These are phyloP conservation scores for Ceratobasidium sp. DNA, from an alignment of 1,284 basidiomycete species.

Conservation along the genomic window DNA sequence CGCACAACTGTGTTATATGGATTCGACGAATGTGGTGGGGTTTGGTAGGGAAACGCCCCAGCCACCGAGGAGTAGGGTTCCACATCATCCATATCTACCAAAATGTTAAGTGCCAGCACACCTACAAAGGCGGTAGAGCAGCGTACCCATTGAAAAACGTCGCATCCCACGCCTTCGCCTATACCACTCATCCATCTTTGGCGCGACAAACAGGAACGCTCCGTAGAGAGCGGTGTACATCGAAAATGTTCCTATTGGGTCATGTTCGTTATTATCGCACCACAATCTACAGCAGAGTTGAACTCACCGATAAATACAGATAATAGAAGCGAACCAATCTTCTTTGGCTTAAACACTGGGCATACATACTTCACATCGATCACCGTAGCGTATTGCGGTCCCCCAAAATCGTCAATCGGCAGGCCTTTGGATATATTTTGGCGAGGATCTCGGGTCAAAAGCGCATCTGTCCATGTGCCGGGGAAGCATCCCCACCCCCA, in stretches of 20 bases:
- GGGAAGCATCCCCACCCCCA: conserved; percentile 43
- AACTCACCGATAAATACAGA: conserved; percentile 43
- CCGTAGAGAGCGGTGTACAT: conserved; percentile 39
- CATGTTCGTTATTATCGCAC: not conserved
- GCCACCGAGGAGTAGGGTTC: conserved; percentile 6
- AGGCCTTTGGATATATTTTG: conserved; percentile 37
- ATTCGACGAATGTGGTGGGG: conserved; percentile 9
- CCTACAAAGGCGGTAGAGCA: not conserved
- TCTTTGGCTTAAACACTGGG: conserved; percentile 29
- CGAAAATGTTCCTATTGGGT: conserved; percentile 36
- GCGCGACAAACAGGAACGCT: conserved; percentile 27
- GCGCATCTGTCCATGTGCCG: conserved; percentile 41
- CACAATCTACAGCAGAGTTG: no score
- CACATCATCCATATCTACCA: conserved; percentile 3
- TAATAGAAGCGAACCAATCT: conserved; percentile 21
- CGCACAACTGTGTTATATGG: conserved; percentile 36
- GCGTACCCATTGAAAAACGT: conserved; percentile 7
- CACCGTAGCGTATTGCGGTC: conserved; percentile 12
- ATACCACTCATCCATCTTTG: conserved; percentile 33
- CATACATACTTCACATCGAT: conserved; percentile 45
- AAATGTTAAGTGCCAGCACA: not conserved
- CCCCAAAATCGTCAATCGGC: not conserved
- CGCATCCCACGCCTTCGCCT: conserved; percentile 15
- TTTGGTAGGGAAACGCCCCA: conserved; percentile 15
- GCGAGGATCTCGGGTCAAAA: not conserved